Evolutionary conservation across 2,329 filamentous ascomycete species (phyloP).

Genomic region (Clonostachys solani): DNA sequence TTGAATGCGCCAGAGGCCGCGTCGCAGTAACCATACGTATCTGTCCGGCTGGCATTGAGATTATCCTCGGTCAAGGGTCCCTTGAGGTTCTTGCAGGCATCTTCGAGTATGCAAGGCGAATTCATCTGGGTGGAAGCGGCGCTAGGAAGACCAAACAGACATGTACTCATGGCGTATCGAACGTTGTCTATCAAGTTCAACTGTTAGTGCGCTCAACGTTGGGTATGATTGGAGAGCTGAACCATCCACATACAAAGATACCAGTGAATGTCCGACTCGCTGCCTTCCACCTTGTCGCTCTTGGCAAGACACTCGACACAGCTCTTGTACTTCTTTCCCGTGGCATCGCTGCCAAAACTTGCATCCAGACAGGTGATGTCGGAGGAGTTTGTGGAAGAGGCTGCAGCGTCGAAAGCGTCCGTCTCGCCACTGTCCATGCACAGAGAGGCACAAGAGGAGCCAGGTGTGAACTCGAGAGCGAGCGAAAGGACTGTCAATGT

Average conservation of each 20-base stretch:
- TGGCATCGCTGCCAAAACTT: constrained; percentile 26
- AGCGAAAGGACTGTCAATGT: constrained; percentile 1
- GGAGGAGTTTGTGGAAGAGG: constrained; percentile 33
- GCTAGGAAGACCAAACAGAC: constrained; percentile 31
- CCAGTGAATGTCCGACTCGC: constrained; percentile 37
- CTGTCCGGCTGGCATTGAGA: constrained; percentile 13
- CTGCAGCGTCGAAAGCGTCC: constrained; percentile 22
- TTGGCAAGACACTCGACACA: constrained; percentile 42
- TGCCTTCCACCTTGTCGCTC: constrained; percentile 31
- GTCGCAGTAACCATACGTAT: constrained; percentile 34
- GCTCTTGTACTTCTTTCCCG: constrained; percentile 39
- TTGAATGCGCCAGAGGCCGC: constrained; percentile 27
- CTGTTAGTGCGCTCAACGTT: background rate
- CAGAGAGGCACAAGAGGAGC: constrained; percentile 41
- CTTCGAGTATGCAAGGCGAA: constrained; percentile 37
- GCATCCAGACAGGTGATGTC: constrained; percentile 42
- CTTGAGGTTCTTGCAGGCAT: constrained; percentile 33
- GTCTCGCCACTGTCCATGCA: constrained; percentile 34
- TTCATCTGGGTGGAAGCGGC: constrained; percentile 19
- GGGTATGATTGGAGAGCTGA: background rate
- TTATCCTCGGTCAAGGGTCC: constrained; percentile 25
- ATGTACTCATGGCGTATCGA: constrained; percentile 41
- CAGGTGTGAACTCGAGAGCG: constrained; percentile 42
- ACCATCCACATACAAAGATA: constrained; percentile 36
- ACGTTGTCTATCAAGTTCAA: constrained; percentile 35